Evolutionary conservation across 2,329 filamentous ascomycete species (phyloP).

Genomic region (Diaporthe citriasiana): DNA sequence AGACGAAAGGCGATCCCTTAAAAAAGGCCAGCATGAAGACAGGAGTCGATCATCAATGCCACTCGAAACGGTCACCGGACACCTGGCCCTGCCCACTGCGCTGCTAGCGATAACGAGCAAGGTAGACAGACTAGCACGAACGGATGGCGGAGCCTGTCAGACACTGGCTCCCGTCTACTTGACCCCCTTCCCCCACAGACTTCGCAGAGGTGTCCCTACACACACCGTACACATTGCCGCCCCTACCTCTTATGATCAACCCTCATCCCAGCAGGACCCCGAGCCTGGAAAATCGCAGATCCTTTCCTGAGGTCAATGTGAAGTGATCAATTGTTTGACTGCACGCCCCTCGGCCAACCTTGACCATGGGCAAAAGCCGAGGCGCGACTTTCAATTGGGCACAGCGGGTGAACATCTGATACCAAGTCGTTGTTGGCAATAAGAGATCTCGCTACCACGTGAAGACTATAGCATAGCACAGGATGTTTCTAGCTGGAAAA

Average conservation of each 20-base stretch:
- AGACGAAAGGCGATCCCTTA: constrained; percentile 10
- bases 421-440: not conserved
- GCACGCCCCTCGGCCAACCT: not conserved
- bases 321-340: not conserved
- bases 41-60: constrained; percentile 33
- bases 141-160: constrained; percentile 30
- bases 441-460: not conserved
- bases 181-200: not conserved
- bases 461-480: too few species aligned
- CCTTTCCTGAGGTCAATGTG: not conserved
- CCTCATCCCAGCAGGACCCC: not conserved
- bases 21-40: constrained; percentile 23
- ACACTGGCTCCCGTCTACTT: not conserved
- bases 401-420: not conserved
- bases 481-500: too few species aligned
- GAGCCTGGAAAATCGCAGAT: not conserved
- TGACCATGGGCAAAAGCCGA: not conserved
- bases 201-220: not conserved
- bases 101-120: constrained; percentile 3
- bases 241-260: not conserved
- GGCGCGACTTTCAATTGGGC: not conserved
- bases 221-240: not conserved
- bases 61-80: constrained; percentile 19
- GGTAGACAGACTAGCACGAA: constrained; percentile 20
- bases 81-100: not conserved